phyloP scores from a whole-genome alignment of 2,329 filamentous ascomycete species.

The Pseudogymnoascus sp. region DNA sequence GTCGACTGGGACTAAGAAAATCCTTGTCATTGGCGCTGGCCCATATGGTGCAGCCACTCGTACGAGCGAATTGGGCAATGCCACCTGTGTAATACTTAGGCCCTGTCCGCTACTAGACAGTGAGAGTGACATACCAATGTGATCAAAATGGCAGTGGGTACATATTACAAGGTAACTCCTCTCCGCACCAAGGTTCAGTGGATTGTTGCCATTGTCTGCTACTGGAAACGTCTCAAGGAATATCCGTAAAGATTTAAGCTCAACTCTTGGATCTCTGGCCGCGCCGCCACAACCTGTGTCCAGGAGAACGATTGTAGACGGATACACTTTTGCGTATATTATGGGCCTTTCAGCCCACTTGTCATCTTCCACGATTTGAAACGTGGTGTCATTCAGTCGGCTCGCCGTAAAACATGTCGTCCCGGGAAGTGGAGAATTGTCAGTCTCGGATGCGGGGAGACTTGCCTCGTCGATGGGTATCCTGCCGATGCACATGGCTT shows the following conservation, averaged over 20 bases:
- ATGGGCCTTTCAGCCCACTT: conserved; percentile 36
- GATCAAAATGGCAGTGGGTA: conserved; percentile 42
- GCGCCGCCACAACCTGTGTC: conserved; percentile 39
- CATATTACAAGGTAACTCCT: conserved; percentile 36
- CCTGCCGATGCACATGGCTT: neutral
- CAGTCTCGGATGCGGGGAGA: neutral
- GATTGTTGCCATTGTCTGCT: conserved; percentile 27
- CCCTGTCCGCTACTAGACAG: neutral
- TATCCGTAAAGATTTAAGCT: conserved; percentile 30
- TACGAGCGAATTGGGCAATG: conserved; percentile 29
- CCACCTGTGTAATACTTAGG: conserved; percentile 26
- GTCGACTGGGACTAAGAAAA: neutral
- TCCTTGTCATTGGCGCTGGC: conserved; percentile 30
- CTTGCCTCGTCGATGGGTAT: neutral
- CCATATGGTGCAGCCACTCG: conserved; percentile 22
- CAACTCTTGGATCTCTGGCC: conserved; percentile 20
- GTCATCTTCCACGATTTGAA: conserved; percentile 38
- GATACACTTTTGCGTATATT: conserved; percentile 40
- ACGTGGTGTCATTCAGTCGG: conserved; percentile 36
- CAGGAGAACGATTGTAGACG: conserved; percentile 32
- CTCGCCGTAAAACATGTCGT: conserved; percentile 30
- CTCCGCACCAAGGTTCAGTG: conserved; percentile 31
- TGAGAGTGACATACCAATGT: conserved; percentile 21
- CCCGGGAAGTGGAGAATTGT: neutral
- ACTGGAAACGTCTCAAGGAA: conserved; percentile 37